phyloP scores from a whole-genome alignment of 1,284 basidiomycete species.

The Cryptococcus amylolentus region DNA sequence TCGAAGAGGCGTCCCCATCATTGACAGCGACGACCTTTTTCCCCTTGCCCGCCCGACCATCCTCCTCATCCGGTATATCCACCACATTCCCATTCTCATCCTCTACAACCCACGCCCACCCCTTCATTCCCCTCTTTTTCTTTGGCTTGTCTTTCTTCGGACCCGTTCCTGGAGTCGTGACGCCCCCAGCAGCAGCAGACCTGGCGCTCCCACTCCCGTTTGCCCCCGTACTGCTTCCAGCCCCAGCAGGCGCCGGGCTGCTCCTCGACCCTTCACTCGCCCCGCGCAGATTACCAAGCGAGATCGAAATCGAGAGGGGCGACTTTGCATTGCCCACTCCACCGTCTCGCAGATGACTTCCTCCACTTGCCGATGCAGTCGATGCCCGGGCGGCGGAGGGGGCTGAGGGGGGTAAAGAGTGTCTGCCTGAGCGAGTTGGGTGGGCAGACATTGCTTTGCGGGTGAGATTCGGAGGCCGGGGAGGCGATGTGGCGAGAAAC shows the following conservation, averaged over 20 bases:
- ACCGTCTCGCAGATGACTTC: neutral
- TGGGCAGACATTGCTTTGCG: conserved; percentile 1
- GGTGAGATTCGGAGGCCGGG: neutral
- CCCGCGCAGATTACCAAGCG: neutral
- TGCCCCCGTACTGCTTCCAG: neutral
- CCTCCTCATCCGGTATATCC: conserved; percentile 11
- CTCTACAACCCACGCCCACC: conserved; percentile 40
- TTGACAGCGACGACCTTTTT: neutral
- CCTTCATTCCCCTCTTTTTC: conserved; percentile 44
- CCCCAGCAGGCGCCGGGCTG: neutral
- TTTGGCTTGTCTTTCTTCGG: conserved; percentile 23
- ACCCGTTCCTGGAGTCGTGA: neutral
- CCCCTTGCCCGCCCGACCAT: neutral
- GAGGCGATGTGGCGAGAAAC: conserved; percentile 2
- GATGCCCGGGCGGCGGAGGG: neutral
- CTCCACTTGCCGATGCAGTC: neutral
- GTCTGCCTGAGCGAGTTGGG: conserved; percentile 6
- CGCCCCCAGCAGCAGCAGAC: neutral
- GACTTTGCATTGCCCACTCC: neutral
- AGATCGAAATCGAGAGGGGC: neutral
- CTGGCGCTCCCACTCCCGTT: neutral
- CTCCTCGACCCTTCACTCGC: neutral
- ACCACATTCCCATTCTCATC: conserved; percentile 40
- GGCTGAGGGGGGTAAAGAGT: conserved; percentile 9
- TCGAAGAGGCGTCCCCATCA: neutral